phyloP scores from a whole-genome alignment of 805 yeast genomes.

The Barnettozyma botsteinii region DNA sequence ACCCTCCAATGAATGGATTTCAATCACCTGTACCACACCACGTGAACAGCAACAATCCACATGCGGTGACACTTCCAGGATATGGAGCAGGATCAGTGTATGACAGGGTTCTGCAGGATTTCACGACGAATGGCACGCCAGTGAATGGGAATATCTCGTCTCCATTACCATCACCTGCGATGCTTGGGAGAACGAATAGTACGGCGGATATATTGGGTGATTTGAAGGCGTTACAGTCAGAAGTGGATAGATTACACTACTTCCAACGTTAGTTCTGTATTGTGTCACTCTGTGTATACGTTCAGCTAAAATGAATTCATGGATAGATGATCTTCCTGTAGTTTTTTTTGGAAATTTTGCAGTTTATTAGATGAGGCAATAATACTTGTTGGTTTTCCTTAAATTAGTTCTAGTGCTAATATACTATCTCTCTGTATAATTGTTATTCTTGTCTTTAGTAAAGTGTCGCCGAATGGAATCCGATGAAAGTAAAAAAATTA shows the following conservation, averaged over 20 bases:
- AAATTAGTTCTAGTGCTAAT: too few species aligned
- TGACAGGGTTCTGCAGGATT: slow-evolving; percentile 13
- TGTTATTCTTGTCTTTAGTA: too few species aligned
- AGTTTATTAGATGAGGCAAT: too few species aligned
- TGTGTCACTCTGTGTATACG: too few species aligned
- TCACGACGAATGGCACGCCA: slow-evolving; percentile 8
- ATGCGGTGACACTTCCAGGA: background rate
- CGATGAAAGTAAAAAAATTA: too few species aligned
- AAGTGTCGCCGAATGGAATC: too few species aligned
- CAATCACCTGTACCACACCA: slow-evolving; percentile 3
- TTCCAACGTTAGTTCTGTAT: slow-evolving; percentile 4
- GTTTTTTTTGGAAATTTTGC: too few species aligned
- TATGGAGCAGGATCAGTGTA: slow-evolving; percentile 9
- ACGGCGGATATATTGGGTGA: slow-evolving; percentile 53
- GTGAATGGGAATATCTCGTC: background rate
- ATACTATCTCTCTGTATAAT: too few species aligned
- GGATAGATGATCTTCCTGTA: background rate
- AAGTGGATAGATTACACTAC: slow-evolving; percentile 50
- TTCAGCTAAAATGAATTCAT: background rate
- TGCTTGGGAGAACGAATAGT: slow-evolving; percentile 9
- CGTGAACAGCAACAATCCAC: background rate
- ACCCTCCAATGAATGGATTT: background rate
- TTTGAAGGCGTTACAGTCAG: slow-evolving; percentile 60
- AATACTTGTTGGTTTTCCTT: too few species aligned
- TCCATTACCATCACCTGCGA: background rate